Percentiles rank a stretch among this genome's conserved stretches.
Conservation (phyloP, 2,329 filamentous ascomycete species). For the Colletotrichum sp. region DNA sequence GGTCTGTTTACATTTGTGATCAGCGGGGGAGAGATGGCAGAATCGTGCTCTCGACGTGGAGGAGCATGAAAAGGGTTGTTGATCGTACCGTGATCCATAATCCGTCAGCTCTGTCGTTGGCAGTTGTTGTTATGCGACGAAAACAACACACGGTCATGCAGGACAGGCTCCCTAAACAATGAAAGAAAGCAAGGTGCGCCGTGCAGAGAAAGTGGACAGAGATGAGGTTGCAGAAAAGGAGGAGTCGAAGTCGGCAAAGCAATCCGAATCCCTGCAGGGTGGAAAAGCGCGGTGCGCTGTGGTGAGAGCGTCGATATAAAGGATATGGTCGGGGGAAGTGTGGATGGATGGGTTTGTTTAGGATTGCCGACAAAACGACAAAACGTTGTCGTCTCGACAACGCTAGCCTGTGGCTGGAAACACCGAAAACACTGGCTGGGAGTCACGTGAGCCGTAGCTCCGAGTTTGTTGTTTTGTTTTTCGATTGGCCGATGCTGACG, state of each 20-base stretch:
- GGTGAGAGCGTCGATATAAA: slow-evolving; percentile 21
- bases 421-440: neutral
- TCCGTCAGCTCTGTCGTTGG: neutral
- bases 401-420: neutral
- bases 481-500: neutral
- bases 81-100: slow-evolving; percentile 21
- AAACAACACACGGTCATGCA: slow-evolving; percentile 23
- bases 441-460: neutral
- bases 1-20: slow-evolving; percentile 28
- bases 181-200: slow-evolving; percentile 13
- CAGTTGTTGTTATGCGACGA: slow-evolving; percentile 21
- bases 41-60: neutral
- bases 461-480: neutral
- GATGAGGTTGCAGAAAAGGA: neutral
- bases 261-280: slow-evolving; percentile 16
- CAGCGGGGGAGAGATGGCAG: slow-evolving; percentile 29
- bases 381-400: neutral
- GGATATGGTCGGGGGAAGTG: slow-evolving; percentile 14
- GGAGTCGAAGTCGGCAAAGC: neutral
- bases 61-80: neutral
- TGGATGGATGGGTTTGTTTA: neutral
- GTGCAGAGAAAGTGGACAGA: neutral
- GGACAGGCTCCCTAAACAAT: slow-evolving; percentile 13
- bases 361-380: neutral
- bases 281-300: slow-evolving; percentile 17